Conservation (phyloP, 2,329 filamentous ascomycete species). For the Epichloe sp. region DNA sequence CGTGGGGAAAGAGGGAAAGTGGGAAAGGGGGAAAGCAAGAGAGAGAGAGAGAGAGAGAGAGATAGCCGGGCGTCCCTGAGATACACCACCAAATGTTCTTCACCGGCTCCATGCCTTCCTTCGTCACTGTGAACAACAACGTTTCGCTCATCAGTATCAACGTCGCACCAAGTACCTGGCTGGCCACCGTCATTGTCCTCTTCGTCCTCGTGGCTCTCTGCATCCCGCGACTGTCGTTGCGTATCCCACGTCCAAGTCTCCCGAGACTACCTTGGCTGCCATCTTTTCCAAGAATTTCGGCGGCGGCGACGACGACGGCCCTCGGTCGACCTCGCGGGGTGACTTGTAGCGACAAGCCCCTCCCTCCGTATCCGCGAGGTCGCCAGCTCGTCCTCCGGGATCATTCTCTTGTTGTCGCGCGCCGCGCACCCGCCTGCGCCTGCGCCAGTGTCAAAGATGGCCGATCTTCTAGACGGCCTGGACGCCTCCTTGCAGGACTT, state of each 20-base stretch:
- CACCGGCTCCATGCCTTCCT: constrained; percentile 38
- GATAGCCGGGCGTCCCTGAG: not conserved
- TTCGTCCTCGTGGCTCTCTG: constrained; percentile 40
- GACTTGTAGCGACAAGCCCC: constrained; percentile 14
- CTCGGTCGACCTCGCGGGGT: not conserved
- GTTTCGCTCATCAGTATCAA: constrained; percentile 46
- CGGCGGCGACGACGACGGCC: constrained; percentile 1
- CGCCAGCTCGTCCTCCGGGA: constrained; percentile 19
- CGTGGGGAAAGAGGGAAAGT: not conserved
- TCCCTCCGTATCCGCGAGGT: constrained; percentile 13
- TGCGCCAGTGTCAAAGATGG: constrained; percentile 10
- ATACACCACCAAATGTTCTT: constrained; percentile 1
- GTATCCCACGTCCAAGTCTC: constrained; percentile 23
- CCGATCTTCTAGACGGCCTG: constrained; percentile 27
- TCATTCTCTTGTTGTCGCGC: constrained; percentile 17
- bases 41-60: not conserved
- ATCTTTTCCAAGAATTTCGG: not conserved
- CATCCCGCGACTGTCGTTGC: constrained; percentile 22
- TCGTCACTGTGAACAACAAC: constrained; percentile 49
- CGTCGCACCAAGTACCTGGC: constrained; percentile 44
- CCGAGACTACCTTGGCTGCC: constrained; percentile 13
- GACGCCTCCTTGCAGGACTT: constrained; percentile 43
- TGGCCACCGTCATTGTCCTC: constrained; percentile 35
- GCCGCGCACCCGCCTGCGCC: not conserved
- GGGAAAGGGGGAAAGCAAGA: too few species aligned